phyloP scores from a whole-genome alignment of 2,329 filamentous ascomycete species.

The Xylaria sp. region DNA sequence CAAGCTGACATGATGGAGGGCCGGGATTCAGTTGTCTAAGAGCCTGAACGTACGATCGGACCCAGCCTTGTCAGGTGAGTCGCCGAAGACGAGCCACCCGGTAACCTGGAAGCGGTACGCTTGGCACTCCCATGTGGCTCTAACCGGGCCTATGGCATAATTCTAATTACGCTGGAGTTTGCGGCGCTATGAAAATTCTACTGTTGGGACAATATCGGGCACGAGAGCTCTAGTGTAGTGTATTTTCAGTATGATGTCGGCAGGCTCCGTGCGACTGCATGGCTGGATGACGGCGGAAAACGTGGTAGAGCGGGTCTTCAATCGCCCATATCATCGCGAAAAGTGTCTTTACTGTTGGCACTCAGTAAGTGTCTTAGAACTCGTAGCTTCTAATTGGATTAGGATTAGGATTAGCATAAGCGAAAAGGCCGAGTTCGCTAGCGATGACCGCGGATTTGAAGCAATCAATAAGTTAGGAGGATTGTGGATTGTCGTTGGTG shows the following conservation, averaged over 20 bases:
- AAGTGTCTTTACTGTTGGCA: conserved; percentile 16
- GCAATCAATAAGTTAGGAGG: conserved; percentile 5
- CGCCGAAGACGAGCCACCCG: conserved; percentile 15
- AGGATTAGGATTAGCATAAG: neutral
- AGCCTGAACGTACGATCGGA: conserved; percentile 30
- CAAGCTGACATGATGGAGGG: conserved; percentile 16
- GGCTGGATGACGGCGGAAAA: conserved; percentile 7
- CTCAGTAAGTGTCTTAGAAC: neutral
- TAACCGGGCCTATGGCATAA: conserved; percentile 11
- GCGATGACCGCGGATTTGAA: neutral
- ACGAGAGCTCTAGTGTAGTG: neutral
- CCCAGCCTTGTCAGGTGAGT: conserved; percentile 33
- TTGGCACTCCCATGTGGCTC: conserved; percentile 1
- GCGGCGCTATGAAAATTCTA: neutral
- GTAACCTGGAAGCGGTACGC: conserved; percentile 12
- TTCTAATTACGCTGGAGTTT: conserved; percentile 15
- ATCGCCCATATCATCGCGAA: conserved; percentile 22
- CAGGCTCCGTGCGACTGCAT: conserved; percentile 27
- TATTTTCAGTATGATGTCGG: conserved; percentile 9
- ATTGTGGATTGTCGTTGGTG: conserved; percentile 38
- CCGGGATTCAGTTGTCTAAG: conserved; percentile 24
- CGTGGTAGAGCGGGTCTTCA: conserved; percentile 18
- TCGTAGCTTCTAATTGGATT: neutral
- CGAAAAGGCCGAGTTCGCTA: neutral
- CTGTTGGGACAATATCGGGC: neutral